These are phyloP conservation scores for Apiotrichum domesticum DNA, from an alignment of 1,284 basidiomycete species.

Conservation along the genomic window DNA sequence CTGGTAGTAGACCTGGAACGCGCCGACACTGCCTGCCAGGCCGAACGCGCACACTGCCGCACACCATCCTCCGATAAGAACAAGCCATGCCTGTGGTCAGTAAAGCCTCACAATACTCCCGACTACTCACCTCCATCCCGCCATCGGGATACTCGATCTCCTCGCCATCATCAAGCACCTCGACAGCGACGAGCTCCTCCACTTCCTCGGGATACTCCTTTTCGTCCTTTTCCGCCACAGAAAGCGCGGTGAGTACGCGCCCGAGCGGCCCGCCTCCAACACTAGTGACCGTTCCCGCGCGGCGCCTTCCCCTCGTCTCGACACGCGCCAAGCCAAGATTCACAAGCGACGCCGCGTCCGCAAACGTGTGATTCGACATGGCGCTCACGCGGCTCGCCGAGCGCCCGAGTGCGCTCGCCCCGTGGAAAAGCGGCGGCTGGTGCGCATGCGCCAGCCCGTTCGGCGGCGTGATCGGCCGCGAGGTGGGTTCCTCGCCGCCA, in stretches of 20 bases:
- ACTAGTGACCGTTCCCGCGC: constrained; percentile 11
- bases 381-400: constrained; percentile 13
- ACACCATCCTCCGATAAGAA: constrained; percentile 12
- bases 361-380: constrained; percentile 16
- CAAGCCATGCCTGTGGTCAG: constrained; percentile 9
- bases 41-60: constrained; percentile 18
- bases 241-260: neutral
- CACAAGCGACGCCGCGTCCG: constrained; percentile 12
- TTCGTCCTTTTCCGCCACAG: neutral
- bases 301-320: constrained; percentile 13
- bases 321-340: constrained; percentile 11
- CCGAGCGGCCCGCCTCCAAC: constrained; percentile 3
- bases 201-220: neutral
- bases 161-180: constrained; percentile 4
- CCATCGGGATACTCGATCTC: no score
- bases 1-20: constrained; percentile 22
- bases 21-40: constrained; percentile 13
- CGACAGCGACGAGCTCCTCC: constrained; percentile 16
- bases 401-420: constrained; percentile 6
- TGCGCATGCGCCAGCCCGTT: neutral
- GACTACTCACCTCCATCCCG: constrained; percentile 1
- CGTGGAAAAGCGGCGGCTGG: neutral
- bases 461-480: neutral
- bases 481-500: neutral
- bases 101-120: no score